Evolutionary conservation across 2,329 filamentous ascomycete species (phyloP).

Genomic region (Penicillium sp.): DNA sequence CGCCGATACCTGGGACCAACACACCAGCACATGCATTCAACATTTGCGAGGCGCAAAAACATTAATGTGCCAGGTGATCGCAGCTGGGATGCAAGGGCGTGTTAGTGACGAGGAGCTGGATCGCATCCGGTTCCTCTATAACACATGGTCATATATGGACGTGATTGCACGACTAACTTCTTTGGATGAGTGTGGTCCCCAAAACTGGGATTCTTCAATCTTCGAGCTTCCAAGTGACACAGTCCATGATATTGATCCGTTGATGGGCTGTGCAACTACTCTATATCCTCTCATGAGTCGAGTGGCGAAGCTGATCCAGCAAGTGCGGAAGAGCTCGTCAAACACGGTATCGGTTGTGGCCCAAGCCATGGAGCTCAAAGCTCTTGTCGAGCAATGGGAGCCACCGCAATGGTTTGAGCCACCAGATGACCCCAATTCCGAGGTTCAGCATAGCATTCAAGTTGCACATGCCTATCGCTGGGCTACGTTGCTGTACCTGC

Average conservation of each 20-base stretch:
- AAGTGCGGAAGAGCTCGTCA: slow-evolving; percentile 54
- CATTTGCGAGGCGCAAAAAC: slow-evolving; percentile 68
- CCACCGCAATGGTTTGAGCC: slow-evolving; percentile 59
- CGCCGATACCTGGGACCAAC: slow-evolving; percentile 69
- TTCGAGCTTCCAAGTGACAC: slow-evolving; percentile 45
- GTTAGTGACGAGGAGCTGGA: slow-evolving; percentile 51
- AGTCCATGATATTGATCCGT: slow-evolving; percentile 63
- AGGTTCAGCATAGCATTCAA: slow-evolving; percentile 63
- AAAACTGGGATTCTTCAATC: slow-evolving; percentile 42
- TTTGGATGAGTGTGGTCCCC: slow-evolving; percentile 57
- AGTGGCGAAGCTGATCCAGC: slow-evolving; percentile 65
- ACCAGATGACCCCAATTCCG: slow-evolving; percentile 63
- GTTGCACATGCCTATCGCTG: slow-evolving; percentile 68
- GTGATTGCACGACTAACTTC: slow-evolving; percentile 69
- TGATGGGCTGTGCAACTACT: slow-evolving; percentile 68
- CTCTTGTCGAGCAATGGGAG: slow-evolving; percentile 61
- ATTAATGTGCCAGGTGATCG: slow-evolving; percentile 60
- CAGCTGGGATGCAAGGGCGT: slow-evolving; percentile 39
- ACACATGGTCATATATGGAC: slow-evolving; percentile 72
- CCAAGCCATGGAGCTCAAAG: slow-evolving; percentile 62
- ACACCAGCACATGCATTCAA: slow-evolving; percentile 67
- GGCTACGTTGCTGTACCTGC: slow-evolving; percentile 65
- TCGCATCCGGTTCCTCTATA: slow-evolving; percentile 66
- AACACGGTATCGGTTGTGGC: slow-evolving; percentile 63
- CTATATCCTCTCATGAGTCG: slow-evolving; percentile 68